Evolutionary conservation across 441 rosid species (phyloP).

Genomic region (Populus hybrid): DNA sequence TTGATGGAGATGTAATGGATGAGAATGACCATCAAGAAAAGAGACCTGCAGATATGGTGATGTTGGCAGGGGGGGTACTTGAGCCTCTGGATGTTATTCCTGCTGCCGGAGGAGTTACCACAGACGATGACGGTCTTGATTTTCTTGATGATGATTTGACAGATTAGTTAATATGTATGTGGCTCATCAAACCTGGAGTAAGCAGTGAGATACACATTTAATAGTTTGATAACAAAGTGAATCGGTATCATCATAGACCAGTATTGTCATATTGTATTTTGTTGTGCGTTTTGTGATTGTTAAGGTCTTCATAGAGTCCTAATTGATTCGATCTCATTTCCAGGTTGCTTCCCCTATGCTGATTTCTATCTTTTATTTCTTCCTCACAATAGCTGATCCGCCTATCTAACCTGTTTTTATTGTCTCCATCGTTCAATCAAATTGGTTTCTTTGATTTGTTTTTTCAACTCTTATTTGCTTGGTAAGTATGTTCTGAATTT

Average conservation of each 20-base stretch:
- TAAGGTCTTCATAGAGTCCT: slow-evolving; percentile 10
- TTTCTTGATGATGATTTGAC: slow-evolving; percentile 53
- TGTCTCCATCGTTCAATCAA: background rate
- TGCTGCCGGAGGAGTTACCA: slow-evolving; percentile 33
- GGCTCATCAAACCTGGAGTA: slow-evolving; percentile 28
- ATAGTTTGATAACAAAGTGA: slow-evolving; percentile 4
- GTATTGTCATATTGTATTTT: slow-evolving; percentile 19
- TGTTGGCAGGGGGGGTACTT: slow-evolving; percentile 33
- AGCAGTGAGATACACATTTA: slow-evolving; percentile 26
- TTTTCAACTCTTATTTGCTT: background rate
- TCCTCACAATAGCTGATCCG: background rate
- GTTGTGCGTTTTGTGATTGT: slow-evolving; percentile 17
- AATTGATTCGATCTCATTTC: slow-evolving; percentile 10
- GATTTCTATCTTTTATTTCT: slow-evolving; percentile 10
- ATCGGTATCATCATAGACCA: slow-evolving; percentile 11
- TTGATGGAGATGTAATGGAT: slow-evolving; percentile 36
- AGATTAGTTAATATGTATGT: slow-evolving; percentile 20
- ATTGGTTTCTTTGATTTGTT: background rate
- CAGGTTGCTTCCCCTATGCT: slow-evolving; percentile 8
- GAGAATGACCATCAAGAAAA: slow-evolving; percentile 38
- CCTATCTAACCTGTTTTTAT: background rate
- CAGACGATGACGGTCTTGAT: slow-evolving; percentile 51
- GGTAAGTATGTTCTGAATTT: background rate
- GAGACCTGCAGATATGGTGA: slow-evolving; percentile 34
- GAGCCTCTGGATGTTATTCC: slow-evolving; percentile 43